Conservation (phyloP, 129 eudicot genomes). For the Escallonia herrerae region DNA sequence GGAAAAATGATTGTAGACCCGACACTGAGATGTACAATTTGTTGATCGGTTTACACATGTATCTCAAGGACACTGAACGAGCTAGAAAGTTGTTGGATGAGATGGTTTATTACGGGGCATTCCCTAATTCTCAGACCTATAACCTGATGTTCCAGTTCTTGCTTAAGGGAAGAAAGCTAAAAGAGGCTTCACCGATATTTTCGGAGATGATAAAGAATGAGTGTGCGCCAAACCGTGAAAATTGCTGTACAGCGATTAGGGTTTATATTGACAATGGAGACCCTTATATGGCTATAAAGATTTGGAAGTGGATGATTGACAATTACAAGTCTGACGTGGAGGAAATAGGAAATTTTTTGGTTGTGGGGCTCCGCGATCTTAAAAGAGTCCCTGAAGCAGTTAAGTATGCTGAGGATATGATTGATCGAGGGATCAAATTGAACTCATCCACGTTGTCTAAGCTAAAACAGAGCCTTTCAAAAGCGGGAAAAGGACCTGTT, state of each 20-base stretch:
- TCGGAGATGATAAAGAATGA: slow-evolving; percentile 76
- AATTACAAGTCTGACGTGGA: slow-evolving; percentile 50
- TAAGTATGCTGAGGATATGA: slow-evolving; percentile 79
- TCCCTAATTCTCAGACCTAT: slow-evolving; percentile 57
- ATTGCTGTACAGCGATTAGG: slow-evolving; percentile 48
- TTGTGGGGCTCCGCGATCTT: slow-evolving; percentile 54
- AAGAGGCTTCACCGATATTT: slow-evolving; percentile 50
- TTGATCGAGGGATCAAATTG: slow-evolving; percentile 61
- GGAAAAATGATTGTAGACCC: slow-evolving; percentile 33
- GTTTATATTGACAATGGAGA: slow-evolving; percentile 45
- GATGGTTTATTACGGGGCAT: slow-evolving; percentile 72
- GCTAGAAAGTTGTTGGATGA: slow-evolving; percentile 58
- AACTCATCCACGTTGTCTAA: slow-evolving; percentile 48
- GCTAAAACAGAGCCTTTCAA: slow-evolving; percentile 56
- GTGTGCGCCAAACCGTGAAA: slow-evolving; percentile 45
- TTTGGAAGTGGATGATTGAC: slow-evolving; percentile 77
- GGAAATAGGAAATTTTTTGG: slow-evolving; percentile 66
- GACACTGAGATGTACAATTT: slow-evolving; percentile 55
- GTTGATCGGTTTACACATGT: slow-evolving; percentile 55
- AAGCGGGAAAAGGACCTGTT: slow-evolving; percentile 43
- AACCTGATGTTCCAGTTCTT: slow-evolving; percentile 37
- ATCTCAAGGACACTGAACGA: slow-evolving; percentile 33
- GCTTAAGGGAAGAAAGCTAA: slow-evolving; percentile 27
- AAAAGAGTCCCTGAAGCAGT: slow-evolving; percentile 77
- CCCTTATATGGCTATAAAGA: slow-evolving; percentile 44